These are phyloP conservation scores for Chrysoporthe deuterocubensis DNA, from an alignment of 2,329 filamentous ascomycete species.

Conservation along the genomic window DNA sequence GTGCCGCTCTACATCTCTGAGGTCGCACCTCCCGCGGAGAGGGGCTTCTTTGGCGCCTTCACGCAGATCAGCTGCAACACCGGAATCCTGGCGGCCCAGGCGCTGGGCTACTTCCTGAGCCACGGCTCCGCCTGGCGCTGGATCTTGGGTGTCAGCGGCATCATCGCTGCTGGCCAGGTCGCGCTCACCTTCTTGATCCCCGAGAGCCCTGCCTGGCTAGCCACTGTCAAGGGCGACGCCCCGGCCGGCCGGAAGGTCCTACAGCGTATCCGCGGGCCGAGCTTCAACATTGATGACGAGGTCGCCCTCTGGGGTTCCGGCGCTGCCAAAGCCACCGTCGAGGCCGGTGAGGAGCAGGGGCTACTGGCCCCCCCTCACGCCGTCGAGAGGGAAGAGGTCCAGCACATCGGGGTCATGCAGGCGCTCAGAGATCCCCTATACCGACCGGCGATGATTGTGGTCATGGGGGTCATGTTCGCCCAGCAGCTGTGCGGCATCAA, in stretches of 20 bases:
- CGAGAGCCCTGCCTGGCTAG: constrained; percentile 89
- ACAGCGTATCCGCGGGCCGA: constrained; percentile 74
- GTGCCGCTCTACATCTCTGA: constrained; percentile 95
- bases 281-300: constrained; percentile 74
- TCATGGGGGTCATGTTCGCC: constrained; percentile 87
- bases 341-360: constrained; percentile 73
- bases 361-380: constrained; percentile 54
- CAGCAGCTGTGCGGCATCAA: constrained; percentile 96
- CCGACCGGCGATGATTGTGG: constrained; percentile 76
- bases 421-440: constrained; percentile 71
- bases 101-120: constrained; percentile 86
- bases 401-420: constrained; percentile 63
- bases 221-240: constrained; percentile 63
- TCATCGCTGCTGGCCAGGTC: constrained; percentile 69
- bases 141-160: constrained; percentile 75
- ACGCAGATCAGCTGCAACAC: constrained; percentile 95
- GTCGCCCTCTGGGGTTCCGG: constrained; percentile 62
- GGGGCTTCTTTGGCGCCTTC: constrained; percentile 80
- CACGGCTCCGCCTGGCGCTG: constrained; percentile 79
- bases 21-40: constrained; percentile 73
- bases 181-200: constrained; percentile 75
- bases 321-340: constrained; percentile 59
- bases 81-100: constrained; percentile 83
- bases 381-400: constrained; percentile 31
- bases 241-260: constrained; percentile 68